Base-by-base conservation (phyloP, 148 eudicot species). In the Cornus florida region DNA sequence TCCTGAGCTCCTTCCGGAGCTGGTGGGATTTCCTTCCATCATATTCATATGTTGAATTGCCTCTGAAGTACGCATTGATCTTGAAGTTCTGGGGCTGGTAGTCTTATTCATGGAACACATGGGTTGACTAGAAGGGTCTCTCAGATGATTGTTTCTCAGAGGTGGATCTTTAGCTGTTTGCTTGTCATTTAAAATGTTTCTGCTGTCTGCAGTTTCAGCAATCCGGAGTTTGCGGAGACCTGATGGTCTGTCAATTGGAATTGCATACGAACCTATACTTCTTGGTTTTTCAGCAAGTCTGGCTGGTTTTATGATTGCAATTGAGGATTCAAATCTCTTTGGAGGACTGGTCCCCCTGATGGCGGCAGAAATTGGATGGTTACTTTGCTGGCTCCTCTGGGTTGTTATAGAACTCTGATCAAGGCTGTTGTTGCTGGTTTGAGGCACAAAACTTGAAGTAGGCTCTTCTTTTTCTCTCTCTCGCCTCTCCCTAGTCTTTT, bases 401-500 rank as follows among this genome's bases (percentile, higher is more conserved):
- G 11, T 28, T 60, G 76, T 13, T 16, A 71, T 35, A 5, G 75
- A 43, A 56, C 35, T 75, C 77, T 75, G 80, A 31, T 69, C 69
- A 17, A 64, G 71, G 59, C 79, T 82, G 76, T 10, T 41, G 38
- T 62, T 75, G 76, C 81, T 75, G 64, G 57, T 73, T 65, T 86
- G 80, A 78, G 79, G 69, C 81, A 77, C 79, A 53, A 74, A 75
- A 20, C 84, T 78, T 48, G 77, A 23, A 66, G 73, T 57, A 62
- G 56, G 70, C 39, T 76, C 88, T 13, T 78, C 89, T 10, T 73
- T 82, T 62, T 67, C 82, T 0, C 75, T 68, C 69, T 81, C 84
- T 59, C 67, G 73, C 66, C 79, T 82, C 76, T 65, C 81, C 74
- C 83, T 90, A 14, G 87, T 83, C 76, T 78, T 89, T 70, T 87